Conservation (phyloP, 352 stramenopile species). For the Pythium sp. region DNA sequence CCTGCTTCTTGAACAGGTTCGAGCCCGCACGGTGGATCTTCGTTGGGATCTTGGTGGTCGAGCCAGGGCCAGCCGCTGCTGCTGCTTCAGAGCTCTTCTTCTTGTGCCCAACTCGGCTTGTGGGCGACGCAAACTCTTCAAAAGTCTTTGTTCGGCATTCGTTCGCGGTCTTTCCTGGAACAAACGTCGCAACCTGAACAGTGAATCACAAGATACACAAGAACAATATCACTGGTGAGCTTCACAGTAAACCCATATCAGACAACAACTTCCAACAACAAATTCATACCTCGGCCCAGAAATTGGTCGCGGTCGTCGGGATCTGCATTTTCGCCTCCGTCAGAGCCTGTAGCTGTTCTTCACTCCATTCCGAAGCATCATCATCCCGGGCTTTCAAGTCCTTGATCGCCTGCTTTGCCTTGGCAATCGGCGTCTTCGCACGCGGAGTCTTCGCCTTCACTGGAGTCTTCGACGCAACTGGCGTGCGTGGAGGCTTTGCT, state of each 20-base stretch:
- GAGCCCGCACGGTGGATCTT: slow-evolving; percentile 70
- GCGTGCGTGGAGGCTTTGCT: slow-evolving; percentile 12
- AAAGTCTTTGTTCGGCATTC: slow-evolving; percentile 67
- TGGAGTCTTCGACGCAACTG: slow-evolving; percentile 5
- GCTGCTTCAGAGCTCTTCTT: slow-evolving; percentile 9
- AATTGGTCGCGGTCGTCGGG: slow-evolving; percentile 59
- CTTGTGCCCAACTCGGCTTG: slow-evolving; percentile 30
- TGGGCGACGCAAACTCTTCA: slow-evolving; percentile 47
- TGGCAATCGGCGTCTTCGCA: slow-evolving; percentile 12
- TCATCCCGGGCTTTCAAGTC: slow-evolving; percentile 21
- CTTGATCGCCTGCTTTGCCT: slow-evolving; percentile 28
- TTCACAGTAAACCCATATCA: neutral
- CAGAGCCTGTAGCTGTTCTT: slow-evolving; percentile 48
- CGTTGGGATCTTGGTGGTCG: slow-evolving; percentile 21
- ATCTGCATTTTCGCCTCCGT: slow-evolving; percentile 55
- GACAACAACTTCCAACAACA: neutral
- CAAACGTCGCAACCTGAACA: slow-evolving; percentile 26
- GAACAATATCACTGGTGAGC: neutral
- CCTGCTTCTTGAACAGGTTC: slow-evolving; percentile 84
- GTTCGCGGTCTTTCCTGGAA: slow-evolving; percentile 54
- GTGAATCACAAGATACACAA: neutral
- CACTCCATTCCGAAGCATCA: slow-evolving; percentile 34
- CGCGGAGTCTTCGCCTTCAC: slow-evolving; percentile 5
- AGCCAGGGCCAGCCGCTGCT: neutral
- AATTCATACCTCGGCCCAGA: slow-evolving; percentile 51